phyloP scores from a whole-genome alignment of 768 basidiomycete genomes.

The Trametes maxima region DNA sequence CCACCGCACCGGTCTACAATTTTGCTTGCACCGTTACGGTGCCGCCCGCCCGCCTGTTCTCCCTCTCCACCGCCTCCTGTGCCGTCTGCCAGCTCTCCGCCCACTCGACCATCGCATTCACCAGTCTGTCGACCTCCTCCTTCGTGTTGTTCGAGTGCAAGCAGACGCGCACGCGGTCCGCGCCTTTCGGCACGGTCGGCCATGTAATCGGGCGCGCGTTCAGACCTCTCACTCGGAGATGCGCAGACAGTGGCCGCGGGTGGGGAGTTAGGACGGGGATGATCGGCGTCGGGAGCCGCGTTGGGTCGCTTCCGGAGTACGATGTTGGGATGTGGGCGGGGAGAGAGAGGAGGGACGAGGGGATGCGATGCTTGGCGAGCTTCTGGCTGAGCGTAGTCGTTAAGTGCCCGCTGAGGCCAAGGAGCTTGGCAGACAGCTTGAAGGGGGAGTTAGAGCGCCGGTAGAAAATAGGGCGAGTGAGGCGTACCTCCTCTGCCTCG shows the following conservation, averaged over 20 bases:
- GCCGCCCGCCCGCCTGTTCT: background rate
- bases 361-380: slow-evolving; percentile 32
- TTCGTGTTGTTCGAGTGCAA: slow-evolving; percentile 75
- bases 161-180: slow-evolving; percentile 87
- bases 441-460: slow-evolving; percentile 26
- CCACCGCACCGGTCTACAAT: slow-evolving; percentile 1
- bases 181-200: slow-evolving; percentile 89
- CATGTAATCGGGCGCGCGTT: slow-evolving; percentile 78
- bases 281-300: slow-evolving; percentile 65
- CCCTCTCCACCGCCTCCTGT: background rate
- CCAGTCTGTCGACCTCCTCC: slow-evolving; percentile 61
- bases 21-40: slow-evolving; percentile 21
- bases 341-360: slow-evolving; percentile 33
- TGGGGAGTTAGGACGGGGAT: slow-evolving; percentile 80
- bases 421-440: slow-evolving; percentile 41
- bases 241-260: slow-evolving; percentile 74
- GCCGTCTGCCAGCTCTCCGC: slow-evolving; percentile 24
- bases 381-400: slow-evolving; percentile 34
- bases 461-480: slow-evolving; percentile 13
- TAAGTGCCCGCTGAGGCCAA: slow-evolving; percentile 47
- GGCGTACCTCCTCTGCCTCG: slow-evolving; percentile 55
- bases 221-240: slow-evolving; percentile 55
- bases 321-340: slow-evolving; percentile 33
- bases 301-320: slow-evolving; percentile 29
- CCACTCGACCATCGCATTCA: slow-evolving; percentile 30